Base-by-base conservation (phyloP, 2,329 filamentous ascomycete genomes). In the Colletotrichum simmondsii region DNA sequence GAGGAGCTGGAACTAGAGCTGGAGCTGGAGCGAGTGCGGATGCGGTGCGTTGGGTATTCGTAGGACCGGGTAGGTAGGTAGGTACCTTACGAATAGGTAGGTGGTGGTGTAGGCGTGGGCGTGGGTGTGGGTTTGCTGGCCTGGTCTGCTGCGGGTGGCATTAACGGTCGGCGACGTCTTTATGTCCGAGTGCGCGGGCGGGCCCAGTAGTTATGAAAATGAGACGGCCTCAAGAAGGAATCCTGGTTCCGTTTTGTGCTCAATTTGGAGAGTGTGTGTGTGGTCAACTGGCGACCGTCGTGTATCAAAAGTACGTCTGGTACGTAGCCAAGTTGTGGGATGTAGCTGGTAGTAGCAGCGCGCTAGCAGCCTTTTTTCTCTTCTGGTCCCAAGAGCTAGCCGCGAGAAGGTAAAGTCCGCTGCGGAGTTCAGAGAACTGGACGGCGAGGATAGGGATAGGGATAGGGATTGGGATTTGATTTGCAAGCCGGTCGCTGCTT, bases 101-200 rank as follows among this genome's bases (percentile, higher is more conserved):
- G 70, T 30, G 42, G 57, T 67, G 59, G 57, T 61, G n/a, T 32
- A 37, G 56, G 32, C 32, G 32, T 35, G 32, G 37, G 37, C 37
- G 14, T 19, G 37, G 37, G 59, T 63, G 61, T 54, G 61, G 61
- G 8, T 64, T 64, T 22, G 61, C 49, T 53, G 30, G 49, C 61
- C 46, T 22, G 30, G 61, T 53, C 58, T 28, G 49, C 35, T 30
- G 52, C 58, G 61, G 60, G 46, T 75, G 76, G 74, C 59, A 69
- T 62, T 71, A 80, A 74, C 69, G 60, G 77, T 82, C 81, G 81
- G 81, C 78, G 75, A 77, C 77, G 77, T 82, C 76, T 80, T 83
- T 84, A 83, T 84, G 81, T 84, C 82, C 83, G 83, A 84, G 46
- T 75, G 76, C 71, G 77, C 68, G 71, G 71, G 63, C 68, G 62